Conservation (phyloP, 306 rosid species). For the Vachellia pachyceras region DNA sequence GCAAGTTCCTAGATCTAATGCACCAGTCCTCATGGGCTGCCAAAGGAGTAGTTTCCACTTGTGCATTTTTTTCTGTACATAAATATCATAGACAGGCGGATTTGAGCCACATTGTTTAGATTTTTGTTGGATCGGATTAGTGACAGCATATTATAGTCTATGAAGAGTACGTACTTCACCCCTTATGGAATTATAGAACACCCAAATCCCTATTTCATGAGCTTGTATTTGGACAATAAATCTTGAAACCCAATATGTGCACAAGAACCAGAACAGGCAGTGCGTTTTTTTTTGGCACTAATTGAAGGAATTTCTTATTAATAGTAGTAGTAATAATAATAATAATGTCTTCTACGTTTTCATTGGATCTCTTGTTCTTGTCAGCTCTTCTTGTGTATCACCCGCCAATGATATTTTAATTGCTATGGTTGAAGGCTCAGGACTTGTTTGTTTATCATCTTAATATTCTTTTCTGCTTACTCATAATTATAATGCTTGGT, state of each 20-base stretch:
- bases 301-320: neutral
- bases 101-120: neutral
- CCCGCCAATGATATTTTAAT: neutral
- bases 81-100: too few species aligned
- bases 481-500: neutral
- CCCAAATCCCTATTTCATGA: neutral
- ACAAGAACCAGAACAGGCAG: conserved; percentile 20
- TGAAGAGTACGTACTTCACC: neutral
- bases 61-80: too few species aligned
- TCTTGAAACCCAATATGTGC: conserved; percentile 18
- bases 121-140: conserved; percentile 17
- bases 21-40: too few species aligned
- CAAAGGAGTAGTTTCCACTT: too few species aligned
- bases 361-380: neutral
- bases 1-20: too few species aligned
- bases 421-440: neutral
- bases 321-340: neutral
- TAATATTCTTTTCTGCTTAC: neutral
- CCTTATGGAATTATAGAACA: neutral
- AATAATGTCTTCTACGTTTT: neutral
- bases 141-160: neutral
- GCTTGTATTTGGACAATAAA: conserved; percentile 4
- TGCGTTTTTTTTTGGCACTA: neutral
- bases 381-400: neutral
- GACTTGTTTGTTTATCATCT: neutral